phyloP scores from a whole-genome alignment of 2,329 filamentous ascomycete species.

The Trichoderma harzianum region DNA sequence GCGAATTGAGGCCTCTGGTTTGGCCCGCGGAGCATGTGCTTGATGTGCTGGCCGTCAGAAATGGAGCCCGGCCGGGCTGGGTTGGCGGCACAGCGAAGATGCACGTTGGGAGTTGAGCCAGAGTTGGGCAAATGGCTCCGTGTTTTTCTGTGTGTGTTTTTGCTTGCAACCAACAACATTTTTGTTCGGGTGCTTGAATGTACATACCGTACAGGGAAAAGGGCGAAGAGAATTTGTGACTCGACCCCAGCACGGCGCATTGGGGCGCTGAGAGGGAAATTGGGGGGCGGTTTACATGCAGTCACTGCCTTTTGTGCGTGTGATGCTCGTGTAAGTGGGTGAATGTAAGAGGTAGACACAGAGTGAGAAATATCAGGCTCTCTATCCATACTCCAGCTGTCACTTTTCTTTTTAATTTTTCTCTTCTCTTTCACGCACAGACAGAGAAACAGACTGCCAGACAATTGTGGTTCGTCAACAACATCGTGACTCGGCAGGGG shows the following conservation, averaged over 20 bases:
- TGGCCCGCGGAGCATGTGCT: conserved; percentile 2
- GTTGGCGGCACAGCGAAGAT: not conserved
- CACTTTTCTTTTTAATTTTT: not conserved
- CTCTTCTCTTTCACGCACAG: not conserved
- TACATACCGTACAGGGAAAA: not conserved
- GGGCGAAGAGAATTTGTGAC: not conserved
- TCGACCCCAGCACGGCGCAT: not conserved
- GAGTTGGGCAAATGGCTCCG: not conserved
- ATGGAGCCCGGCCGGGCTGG: not conserved
- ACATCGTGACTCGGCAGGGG: conserved; percentile 38
- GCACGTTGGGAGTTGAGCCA: not conserved
- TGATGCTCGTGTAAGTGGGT: not conserved
- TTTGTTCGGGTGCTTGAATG: not conserved
- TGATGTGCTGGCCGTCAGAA: not conserved
- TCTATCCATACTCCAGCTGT: too few relatives aligned
- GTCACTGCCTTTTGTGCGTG: not conserved
- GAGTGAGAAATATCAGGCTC: too few relatives aligned
- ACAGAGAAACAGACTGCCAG: not conserved
- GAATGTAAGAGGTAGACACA: not conserved
- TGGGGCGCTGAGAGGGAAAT: not conserved
- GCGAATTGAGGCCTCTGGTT: not conserved
- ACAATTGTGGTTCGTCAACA: conserved; percentile 7
- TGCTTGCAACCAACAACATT: conserved; percentile 8
- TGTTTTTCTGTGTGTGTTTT: not conserved
- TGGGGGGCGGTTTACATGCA: not conserved